Evolutionary conservation across 139 green algal genomes (phyloP).

Genomic region (Nannochloris sp.): DNA sequence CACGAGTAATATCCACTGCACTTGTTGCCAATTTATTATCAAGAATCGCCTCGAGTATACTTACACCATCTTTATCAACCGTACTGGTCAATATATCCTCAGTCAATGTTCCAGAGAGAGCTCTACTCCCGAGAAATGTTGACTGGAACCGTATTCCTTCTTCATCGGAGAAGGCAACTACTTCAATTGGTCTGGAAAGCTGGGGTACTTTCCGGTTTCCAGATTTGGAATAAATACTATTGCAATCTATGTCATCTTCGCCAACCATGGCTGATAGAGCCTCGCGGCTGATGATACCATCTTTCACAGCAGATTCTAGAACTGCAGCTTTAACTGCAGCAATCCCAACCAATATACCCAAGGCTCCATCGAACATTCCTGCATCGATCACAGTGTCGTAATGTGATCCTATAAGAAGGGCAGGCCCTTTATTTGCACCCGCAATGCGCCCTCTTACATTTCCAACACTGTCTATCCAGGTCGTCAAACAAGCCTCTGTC

Average conservation of each 20-base stretch:
- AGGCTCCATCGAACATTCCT: conserved; percentile 75
- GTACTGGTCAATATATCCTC: conserved; percentile 37
- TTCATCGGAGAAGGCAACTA: conserved; percentile 88
- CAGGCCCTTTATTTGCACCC: conserved; percentile 7
- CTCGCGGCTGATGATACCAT: not conserved
- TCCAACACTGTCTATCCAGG: conserved; percentile 61
- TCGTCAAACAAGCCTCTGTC: conserved; percentile 56
- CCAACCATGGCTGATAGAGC: not conserved
- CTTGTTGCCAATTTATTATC: conserved; percentile 28
- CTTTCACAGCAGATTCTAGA: conserved; percentile 13
- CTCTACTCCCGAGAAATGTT: conserved; percentile 82
- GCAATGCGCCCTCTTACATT: conserved; percentile 71
- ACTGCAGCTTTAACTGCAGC: conserved; percentile 63
- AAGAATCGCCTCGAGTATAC: conserved; percentile 42
- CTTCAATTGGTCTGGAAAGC: conserved; percentile 26
- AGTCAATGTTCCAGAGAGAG: conserved; percentile 53
- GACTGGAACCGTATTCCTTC: conserved; percentile 85
- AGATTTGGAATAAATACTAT: conserved; percentile 15
- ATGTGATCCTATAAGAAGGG: conserved; percentile 73
- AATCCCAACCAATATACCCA: conserved; percentile 78
- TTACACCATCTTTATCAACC: conserved; percentile 42
- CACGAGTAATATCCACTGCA: conserved; percentile 11
- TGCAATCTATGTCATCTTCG: conserved; percentile 10
- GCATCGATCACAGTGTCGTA: conserved; percentile 91
- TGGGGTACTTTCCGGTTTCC: conserved; percentile 12